Conservation (phyloP, 2,329 filamentous ascomycete species). For the Pseudogymnoascus sp. region DNA sequence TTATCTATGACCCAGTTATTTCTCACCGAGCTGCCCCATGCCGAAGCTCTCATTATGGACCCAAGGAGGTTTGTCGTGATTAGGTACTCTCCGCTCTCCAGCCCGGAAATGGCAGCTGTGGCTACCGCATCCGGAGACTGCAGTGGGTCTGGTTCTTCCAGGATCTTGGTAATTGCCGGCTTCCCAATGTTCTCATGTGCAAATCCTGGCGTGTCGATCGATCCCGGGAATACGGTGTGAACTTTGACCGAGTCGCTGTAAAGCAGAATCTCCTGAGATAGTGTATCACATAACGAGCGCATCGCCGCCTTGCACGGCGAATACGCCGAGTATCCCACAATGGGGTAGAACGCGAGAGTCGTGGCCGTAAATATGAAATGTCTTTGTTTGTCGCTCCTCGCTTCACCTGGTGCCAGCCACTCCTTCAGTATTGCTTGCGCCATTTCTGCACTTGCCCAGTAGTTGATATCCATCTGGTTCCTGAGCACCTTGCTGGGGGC, state of each 20-base stretch:
- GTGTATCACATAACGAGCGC: conserved; percentile 71
- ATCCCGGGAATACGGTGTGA: conserved; percentile 76
- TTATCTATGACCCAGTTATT: conserved; percentile 56
- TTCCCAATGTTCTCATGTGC: conserved; percentile 72
- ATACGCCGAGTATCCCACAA: conserved; percentile 80
- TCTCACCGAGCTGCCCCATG: conserved; percentile 47
- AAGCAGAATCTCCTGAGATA: conserved; percentile 75
- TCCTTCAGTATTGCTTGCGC: conserved; percentile 68
- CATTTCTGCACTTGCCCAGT: conserved; percentile 79
- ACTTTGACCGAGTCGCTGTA: conserved; percentile 80
- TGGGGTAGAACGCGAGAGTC: conserved; percentile 63
- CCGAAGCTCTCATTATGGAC: conserved; percentile 58
- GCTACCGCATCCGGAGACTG: conserved; percentile 77
- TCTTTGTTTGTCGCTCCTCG: conserved; percentile 45
- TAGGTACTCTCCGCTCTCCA: conserved; percentile 75
- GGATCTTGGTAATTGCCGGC: conserved; percentile 66
- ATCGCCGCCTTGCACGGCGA: conserved; percentile 79
- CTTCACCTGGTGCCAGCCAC: conserved; percentile 56
- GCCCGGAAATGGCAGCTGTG: conserved; percentile 55
- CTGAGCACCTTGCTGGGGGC: conserved; percentile 59
- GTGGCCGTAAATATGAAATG: conserved; percentile 88
- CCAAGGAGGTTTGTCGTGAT: conserved; percentile 71
- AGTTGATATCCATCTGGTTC: conserved; percentile 86
- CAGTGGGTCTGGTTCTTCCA: conserved; percentile 76
- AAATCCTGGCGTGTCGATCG: conserved; percentile 69